Evolutionary conservation across 345 rosid genomes (phyloP).

Genomic region (Microcos paniculata): DNA sequence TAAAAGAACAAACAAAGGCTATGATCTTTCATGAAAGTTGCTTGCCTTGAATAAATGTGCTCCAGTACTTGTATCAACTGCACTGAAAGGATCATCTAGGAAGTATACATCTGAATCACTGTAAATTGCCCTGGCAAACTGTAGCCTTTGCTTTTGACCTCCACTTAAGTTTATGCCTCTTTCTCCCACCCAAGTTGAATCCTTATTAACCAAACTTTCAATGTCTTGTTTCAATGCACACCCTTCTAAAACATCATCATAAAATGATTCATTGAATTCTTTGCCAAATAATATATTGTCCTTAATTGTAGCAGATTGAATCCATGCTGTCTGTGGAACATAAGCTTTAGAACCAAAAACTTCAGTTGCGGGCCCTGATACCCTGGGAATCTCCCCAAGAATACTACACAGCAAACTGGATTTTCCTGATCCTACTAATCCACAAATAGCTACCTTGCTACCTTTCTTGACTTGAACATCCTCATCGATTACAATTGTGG

Average conservation of each 20-base stretch:
- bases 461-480: slow-evolving; percentile 14
- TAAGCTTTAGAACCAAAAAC: slow-evolving; percentile 38
- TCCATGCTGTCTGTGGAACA: slow-evolving; percentile 39
- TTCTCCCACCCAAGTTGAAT: slow-evolving; percentile 2
- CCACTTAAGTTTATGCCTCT: slow-evolving; percentile 12
- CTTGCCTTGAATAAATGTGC: slow-evolving; percentile 4
- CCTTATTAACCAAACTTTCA: slow-evolving; percentile 25
- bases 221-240: slow-evolving; percentile 38
- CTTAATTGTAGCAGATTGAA: slow-evolving; percentile 34
- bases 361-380: slow-evolving; percentile 25
- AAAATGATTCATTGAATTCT: slow-evolving; percentile 25
- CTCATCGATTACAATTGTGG: not conserved
- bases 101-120: slow-evolving; percentile 11
- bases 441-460: slow-evolving; percentile 37
- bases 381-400: slow-evolving; percentile 32
- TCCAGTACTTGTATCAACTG: not conserved
- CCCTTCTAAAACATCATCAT: slow-evolving; percentile 30
- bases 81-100: slow-evolving; percentile 7
- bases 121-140: slow-evolving; percentile 1
- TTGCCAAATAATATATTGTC: slow-evolving; percentile 38
- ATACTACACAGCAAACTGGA: slow-evolving; percentile 34
- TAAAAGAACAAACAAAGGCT: not conserved
- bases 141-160: slow-evolving; percentile 5
- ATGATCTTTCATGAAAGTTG: not conserved
- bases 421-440: slow-evolving; percentile 37